Percentiles rank a stretch among this genome's conserved stretches.
Evolutionary conservation across 2,329 filamentous ascomycete genomes (phyloP).

Genomic region (Neopestalotiopsis sp.): DNA sequence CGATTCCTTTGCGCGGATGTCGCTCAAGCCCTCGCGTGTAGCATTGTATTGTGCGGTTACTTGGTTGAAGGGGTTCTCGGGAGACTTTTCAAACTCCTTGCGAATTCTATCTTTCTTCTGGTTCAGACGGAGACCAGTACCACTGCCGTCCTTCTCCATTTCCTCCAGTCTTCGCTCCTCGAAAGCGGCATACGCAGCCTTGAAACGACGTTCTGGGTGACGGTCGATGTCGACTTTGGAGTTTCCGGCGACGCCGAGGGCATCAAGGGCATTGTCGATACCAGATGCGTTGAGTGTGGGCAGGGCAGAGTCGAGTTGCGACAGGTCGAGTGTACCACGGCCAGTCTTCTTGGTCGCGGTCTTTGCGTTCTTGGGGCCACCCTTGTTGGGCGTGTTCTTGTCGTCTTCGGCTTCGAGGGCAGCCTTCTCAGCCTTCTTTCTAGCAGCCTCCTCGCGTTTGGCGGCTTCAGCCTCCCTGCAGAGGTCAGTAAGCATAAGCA

Average conservation of each 20-base stretch:
- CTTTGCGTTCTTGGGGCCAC: constrained; percentile 71
- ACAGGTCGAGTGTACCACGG: constrained; percentile 71
- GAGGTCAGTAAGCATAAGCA: neutral
- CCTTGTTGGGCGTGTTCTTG: constrained; percentile 60
- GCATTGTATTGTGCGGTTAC: constrained; percentile 78
- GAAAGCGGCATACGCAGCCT: constrained; percentile 82
- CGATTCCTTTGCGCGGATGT: constrained; percentile 70
- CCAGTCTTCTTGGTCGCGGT: constrained; percentile 68
- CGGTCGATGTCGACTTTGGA: constrained; percentile 77
- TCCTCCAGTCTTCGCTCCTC: constrained; percentile 83
- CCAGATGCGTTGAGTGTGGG: constrained; percentile 77
- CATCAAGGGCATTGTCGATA: constrained; percentile 93
- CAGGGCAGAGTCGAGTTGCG: constrained; percentile 71
- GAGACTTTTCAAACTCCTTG: constrained; percentile 94
- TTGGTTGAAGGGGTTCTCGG: constrained; percentile 96
- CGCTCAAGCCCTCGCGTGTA: constrained; percentile 74
- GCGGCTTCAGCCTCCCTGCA: constrained; percentile 80
- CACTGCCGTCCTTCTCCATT: constrained; percentile 80
- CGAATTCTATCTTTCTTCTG: constrained; percentile 83
- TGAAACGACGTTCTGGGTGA: constrained; percentile 86
- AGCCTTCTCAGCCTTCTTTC: constrained; percentile 92
- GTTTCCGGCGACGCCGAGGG: constrained; percentile 68
- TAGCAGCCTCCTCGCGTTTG: constrained; percentile 80
- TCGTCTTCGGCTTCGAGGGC: constrained; percentile 86
- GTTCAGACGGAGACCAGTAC: constrained; percentile 74